Base-by-base conservation (phyloP, 1,284 basidiomycete genomes). In the Cystobasidium pallidum region DNA sequence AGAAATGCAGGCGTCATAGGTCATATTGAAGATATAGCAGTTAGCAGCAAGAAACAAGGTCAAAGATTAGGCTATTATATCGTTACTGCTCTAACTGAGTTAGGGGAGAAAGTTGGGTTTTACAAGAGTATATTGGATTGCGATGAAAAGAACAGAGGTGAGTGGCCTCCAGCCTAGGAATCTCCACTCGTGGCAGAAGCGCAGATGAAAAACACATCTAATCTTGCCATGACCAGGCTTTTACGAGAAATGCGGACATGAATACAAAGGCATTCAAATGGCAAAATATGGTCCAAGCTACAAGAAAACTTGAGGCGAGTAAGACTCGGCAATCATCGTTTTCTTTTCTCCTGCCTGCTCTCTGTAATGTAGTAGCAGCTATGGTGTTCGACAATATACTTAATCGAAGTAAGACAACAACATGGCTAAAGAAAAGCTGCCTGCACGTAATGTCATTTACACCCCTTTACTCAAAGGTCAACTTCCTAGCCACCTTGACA, bases 71-170 rank as follows among this genome's bases (percentile, higher is more conserved):
- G 95, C 0, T 83, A 92, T 81, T 85, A 88, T 75, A 85, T 98
- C 77, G 95, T 99, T 79, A 86, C 91, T 76, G 88, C 90, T 3
- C 85, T 98, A 77, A 91, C 90, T 19, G 82, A 80, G 75, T 87
- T 94, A 80, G 89, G 89, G 77, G 88, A 92, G 84, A 84, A 81
- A 75, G 83, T 84, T 74, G 89, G 93, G 32, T 88, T 91, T 82
- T 97, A 97, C 84, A 97, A 99, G 88, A 93, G 92, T 24, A 97
- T 99, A 76, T 82, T 99, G 78, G 96, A 99, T 81, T 99, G 95
- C 82, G 92, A 87, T 79, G 88, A 92, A 75, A 85, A 86, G 65
- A 99, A 98, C 78, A 90, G 94, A 75, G 88, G 94, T 96, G 80
- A 82, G 92, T 88, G n/a, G n/a, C n/a, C n/a, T n/a, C n/a, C n/a